Conservation (phyloP, 768 basidiomycete genomes). For the Polyporus arcularius region DNA sequence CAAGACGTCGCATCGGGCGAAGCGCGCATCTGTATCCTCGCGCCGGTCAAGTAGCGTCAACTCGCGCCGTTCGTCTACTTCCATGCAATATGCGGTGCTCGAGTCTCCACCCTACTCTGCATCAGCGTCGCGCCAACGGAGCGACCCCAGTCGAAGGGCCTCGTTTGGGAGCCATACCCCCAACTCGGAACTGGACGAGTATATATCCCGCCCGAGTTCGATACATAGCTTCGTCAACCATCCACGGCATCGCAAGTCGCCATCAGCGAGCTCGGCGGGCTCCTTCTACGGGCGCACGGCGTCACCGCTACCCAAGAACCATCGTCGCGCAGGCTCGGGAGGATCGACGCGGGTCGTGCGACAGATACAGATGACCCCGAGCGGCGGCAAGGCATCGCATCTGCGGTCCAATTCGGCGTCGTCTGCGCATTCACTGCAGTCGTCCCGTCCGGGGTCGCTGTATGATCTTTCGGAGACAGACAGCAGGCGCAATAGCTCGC, state of each 20-base stretch:
- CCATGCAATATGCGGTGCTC: constrained; percentile 46
- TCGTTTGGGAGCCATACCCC: constrained; percentile 84
- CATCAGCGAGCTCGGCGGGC: constrained; percentile 75
- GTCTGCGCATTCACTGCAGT: constrained; percentile 72
- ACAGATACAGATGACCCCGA: constrained; percentile 48
- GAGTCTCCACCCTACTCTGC: constrained; percentile 51
- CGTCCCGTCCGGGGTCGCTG: constrained; percentile 76
- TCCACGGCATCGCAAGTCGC: constrained; percentile 69
- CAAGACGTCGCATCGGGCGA: constrained; percentile 52
- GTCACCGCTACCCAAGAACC: constrained; percentile 77
- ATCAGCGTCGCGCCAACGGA: constrained; percentile 41
- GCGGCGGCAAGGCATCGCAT: constrained; percentile 48
- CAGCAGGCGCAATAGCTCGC: constrained; percentile 62
- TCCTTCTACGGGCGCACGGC: constrained; percentile 61
- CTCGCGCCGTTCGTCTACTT: constrained; percentile 71
- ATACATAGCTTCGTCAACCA: constrained; percentile 72
- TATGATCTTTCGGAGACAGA: constrained; percentile 76
- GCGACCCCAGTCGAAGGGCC: constrained; percentile 55
- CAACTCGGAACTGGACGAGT: constrained; percentile 81
- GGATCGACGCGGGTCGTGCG: constrained; percentile 82
- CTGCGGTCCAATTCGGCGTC: constrained; percentile 78
- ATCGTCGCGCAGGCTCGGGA: constrained; percentile 77
- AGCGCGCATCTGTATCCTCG: constrained; percentile 76
- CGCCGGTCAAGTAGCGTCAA: constrained; percentile 91
- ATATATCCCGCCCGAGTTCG: constrained; percentile 80